Base-by-base conservation (phyloP, 2,329 filamentous ascomycete species). In the Sclerotinia glacialis region DNA sequence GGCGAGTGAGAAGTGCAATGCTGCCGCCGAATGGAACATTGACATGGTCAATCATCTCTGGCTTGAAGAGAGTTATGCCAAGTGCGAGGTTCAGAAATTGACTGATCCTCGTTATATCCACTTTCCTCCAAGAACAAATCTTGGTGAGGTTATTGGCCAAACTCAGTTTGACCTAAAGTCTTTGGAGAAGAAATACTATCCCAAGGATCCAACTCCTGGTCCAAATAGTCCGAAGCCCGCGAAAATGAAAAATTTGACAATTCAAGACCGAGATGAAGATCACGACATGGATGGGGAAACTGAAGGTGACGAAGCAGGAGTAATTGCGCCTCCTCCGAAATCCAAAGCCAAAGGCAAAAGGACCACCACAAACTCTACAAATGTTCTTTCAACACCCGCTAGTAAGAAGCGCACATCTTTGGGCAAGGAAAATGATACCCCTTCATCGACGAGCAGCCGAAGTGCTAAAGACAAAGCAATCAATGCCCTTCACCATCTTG, bases 11-110 rank as follows among this genome's bases (percentile, higher is more conserved):
- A 99, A 99, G 78, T 97, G 91, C 77, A 88, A 90, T 47, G 95
- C 95, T 1, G 95, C 95, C 0, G 86, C 87, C 69, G 95, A 98
- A 78, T 99, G 95, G 95, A 89, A 90, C 64, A 89, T 98, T 65
- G 82, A 92, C 66, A 89, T 97, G 73, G 82, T 97, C 73, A 99
- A 98, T 77, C 95, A 99, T 76, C 83, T 99, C 0, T 99, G 95
- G 95, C 84, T 99, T 55, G 95, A 99, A 78, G 95, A 99, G 75
- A 96, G 93, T 78, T 99, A 98, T 75, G 92, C 94, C 1, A 92
- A 90, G 76, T 97, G 93, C 80, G 85, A 90, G 74, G 81, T 89
- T 67, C 89, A 92, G 76, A 85, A 86, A 0, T 80, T 93, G 28
- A 89, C 90, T 5, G 86, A 91, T 62, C 82, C 85, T 11, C 89